Evolutionary conservation across 805 yeast species (phyloP).

Genomic region (Sungouiozyma intestinalis): DNA sequence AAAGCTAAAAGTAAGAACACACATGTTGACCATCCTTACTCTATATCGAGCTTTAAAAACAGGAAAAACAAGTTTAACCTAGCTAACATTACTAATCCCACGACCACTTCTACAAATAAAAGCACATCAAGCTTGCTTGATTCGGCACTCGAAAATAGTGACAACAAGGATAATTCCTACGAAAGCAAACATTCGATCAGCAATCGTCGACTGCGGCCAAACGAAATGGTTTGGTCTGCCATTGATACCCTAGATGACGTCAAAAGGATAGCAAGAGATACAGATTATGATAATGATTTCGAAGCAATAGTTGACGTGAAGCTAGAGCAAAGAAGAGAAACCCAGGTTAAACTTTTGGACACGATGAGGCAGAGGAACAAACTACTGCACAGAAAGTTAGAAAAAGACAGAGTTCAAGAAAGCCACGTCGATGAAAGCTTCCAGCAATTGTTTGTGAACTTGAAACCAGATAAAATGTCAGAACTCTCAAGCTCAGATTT

Average conservation of each 20-base stretch:
- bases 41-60: background rate
- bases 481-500: background rate
- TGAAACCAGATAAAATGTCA: background rate
- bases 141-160: background rate
- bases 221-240: conserved; percentile 68
- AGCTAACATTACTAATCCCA: no score
- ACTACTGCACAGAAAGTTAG: conserved; percentile 8
- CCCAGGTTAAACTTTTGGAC: conserved; percentile 40
- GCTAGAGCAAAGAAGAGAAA: conserved; percentile 40
- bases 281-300: conserved; percentile 36
- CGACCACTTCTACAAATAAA: background rate
- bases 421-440: background rate
- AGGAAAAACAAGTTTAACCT: background rate
- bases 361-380: conserved; percentile 26
- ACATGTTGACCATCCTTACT: background rate
- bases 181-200: background rate
- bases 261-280: conserved; percentile 40
- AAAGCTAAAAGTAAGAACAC: background rate
- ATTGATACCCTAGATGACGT: conserved; percentile 80
- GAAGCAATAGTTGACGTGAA: conserved; percentile 29
- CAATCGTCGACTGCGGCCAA: conserved; percentile 22
- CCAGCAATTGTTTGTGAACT: background rate
- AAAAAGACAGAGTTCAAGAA: background rate
- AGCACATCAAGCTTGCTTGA: background rate
- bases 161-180: background rate